Base-by-base conservation (phyloP, 1,284 basidiomycete species). In the Trametes pubescens region DNA sequence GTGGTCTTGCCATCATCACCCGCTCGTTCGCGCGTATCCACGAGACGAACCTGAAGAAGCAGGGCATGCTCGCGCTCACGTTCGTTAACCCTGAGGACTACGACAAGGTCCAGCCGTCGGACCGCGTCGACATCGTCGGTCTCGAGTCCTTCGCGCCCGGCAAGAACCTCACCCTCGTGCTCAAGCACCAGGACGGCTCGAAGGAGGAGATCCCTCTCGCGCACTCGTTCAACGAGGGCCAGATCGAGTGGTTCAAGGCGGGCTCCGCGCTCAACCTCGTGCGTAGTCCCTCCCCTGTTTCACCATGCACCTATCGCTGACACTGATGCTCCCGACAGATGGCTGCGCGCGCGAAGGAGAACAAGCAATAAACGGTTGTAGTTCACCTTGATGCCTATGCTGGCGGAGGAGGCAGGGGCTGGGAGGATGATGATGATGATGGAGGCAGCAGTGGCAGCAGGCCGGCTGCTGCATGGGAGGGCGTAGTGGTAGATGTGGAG, bases 41-140 rank as follows among this genome's bases (percentile, higher is more conserved):
- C 84, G 95, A 98, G 87, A 94, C 93, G 78, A 98, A 98, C 88
- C 84, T 97, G 85, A 97, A 97, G 91, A 98, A 96, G 86, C 94
- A 96, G 83, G 94, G 94, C 71, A 95, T 96, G 92, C 92, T 97
- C 66, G 93, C 94, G 1, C 81, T 96, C 69, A 96, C 93, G 68
- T 97, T 98, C 77, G 90, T 80, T 65, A 86, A 98, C 82, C 84
- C 91, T 13, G 92, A 86, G 66, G 96, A 98, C 80, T 98, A 98
- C 80, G 93, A 97, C 77, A 94, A 92, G 82, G 79, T 97, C 71
- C 84, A 83, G 73, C 92, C 95, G 26, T 83, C 84, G 69, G 95
- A 98, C 82, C 89, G 87, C 76, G 89, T 98, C 65, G 89, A 90
- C 73, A 94, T 98, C 75, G 78, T 90, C 65, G 95, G 94, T 62